Conservation (phyloP, 2,329 filamentous ascomycete species). For the Aspergillus aculeatinus region DNA sequence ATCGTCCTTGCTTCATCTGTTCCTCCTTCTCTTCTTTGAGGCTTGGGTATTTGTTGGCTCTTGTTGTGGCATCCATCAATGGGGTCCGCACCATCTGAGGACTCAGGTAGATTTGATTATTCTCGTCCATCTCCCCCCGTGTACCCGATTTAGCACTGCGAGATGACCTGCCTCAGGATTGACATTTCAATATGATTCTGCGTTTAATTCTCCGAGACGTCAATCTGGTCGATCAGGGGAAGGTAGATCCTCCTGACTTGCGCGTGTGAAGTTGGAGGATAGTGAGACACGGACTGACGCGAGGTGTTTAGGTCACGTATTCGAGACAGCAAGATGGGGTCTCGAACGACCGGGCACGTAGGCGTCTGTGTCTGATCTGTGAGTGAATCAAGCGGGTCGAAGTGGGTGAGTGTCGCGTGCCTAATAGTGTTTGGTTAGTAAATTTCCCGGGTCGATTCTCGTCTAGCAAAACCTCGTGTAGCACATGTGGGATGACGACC, state of each 20-base stretch:
- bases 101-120: slow-evolving; percentile 7
- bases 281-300: neutral
- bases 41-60: slow-evolving; percentile 47
- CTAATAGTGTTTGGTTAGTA: neutral
- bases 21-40: slow-evolving; percentile 18
- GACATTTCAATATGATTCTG: neutral
- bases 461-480: neutral
- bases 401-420: neutral
- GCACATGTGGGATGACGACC: neutral
- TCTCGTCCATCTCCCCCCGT: slow-evolving; percentile 28
- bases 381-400: neutral
- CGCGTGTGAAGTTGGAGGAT: neutral
- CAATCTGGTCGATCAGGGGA: neutral
- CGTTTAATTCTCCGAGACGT: neutral
- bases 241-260: neutral
- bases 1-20: slow-evolving; percentile 11
- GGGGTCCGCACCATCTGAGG: slow-evolving; percentile 35
- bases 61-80: slow-evolving; percentile 50
- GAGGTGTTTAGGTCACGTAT: neutral
- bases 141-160: slow-evolving; percentile 7
- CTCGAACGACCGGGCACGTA: neutral
- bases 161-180: slow-evolving; percentile 12
- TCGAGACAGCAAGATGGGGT: neutral
- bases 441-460: neutral
- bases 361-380: neutral